Percentiles rank a stretch among this genome's conserved stretches.
These are phyloP conservation scores for Rhodocollybia butyracea DNA, from an alignment of 768 basidiomycete species.

Conservation along the genomic window DNA sequence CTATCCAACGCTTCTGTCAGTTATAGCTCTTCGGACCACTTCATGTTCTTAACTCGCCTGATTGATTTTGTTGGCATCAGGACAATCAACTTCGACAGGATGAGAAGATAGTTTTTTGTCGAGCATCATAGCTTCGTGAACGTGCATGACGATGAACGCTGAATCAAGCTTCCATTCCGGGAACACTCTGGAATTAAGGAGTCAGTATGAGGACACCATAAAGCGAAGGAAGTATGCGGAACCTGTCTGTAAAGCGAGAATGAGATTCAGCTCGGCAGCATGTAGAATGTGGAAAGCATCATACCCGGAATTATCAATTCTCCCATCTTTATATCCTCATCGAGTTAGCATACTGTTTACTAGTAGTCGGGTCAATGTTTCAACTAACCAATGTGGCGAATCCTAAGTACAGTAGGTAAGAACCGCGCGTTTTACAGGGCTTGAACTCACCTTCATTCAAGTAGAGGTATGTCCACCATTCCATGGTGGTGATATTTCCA, in stretches of 20 bases:
- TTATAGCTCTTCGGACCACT: too few relatives aligned
- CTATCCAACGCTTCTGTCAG: slow-evolving; percentile 30
- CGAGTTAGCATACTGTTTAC: too few relatives aligned
- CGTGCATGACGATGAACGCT: slow-evolving; percentile 75
- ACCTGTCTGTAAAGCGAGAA: slow-evolving; percentile 1
- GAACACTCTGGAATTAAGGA: slow-evolving; percentile 48
- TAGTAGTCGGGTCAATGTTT: too few relatives aligned
- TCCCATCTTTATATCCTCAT: slow-evolving; percentile 64
- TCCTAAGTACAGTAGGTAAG: slow-evolving; percentile 34
- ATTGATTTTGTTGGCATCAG: slow-evolving; percentile 81
- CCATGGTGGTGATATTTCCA: slow-evolving; percentile 92
- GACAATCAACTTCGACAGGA: slow-evolving; percentile 89
- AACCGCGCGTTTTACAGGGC: not conserved
- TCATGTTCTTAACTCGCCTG: slow-evolving; percentile 42
- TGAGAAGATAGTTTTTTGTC: slow-evolving; percentile 89
- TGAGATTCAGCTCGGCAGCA: slow-evolving; percentile 11
- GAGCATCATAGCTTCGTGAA: slow-evolving; percentile 73
- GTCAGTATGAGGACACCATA: not conserved
- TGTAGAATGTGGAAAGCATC: not conserved
- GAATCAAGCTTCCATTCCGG: slow-evolving; percentile 87
- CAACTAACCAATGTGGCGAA: slow-evolving; percentile 75
- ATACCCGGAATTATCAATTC: slow-evolving; percentile 79
- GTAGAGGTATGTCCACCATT: slow-evolving; percentile 87
- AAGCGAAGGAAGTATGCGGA: not conserved
- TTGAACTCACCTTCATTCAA: slow-evolving; percentile 62